Base-by-base conservation (phyloP, 139 green algal species). In the Micromonas pusilla region DNA sequence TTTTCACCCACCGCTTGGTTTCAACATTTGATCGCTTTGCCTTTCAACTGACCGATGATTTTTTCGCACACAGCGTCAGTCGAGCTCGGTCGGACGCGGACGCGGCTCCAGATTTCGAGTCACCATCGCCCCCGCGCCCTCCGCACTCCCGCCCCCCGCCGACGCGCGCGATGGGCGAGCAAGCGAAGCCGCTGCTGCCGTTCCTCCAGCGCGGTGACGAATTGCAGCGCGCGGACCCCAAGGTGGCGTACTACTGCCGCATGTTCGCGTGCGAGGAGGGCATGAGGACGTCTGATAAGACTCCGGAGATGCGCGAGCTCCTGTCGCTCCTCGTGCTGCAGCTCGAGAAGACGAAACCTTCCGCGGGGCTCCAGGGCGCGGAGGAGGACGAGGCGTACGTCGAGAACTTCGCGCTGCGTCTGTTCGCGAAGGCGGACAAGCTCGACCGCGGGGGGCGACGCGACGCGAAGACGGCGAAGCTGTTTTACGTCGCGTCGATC, bases 191-290 rank as follows among this genome's bases (percentile, higher is more conserved):
- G 23, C 39, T 82, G 1, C 5, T 37, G 25, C 78, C 78, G 53
- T 79, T 79, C 37, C 33, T 79, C 32, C 20, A 77, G 28, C 70
- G 79, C n/a, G 71, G 71, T 21, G 79, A 79, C 25, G 79, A 83
- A 54, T 66, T 83, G 25, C 1, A 28, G 0, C 37, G 70, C 32
- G 62, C 38, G 5, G 71, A 79, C 34, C 54, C 9, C 2, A 74
- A 65, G 73, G 37, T 79, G 13, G 63, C 70, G 19, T 83, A 83
- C 64, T 79, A 83, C 33, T 83, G 79, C 52, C 53, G 79, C 16
- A 45, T 83, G 36, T 76, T 80, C 57, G 79, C 79, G 1, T 30
- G 76, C 54, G 62, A 80, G 1, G 16, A 53, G 9, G 76, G 76
- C 36, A 54, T 81, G 2, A 65, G 37, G 63, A 4, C 64, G 6